Base-by-base conservation (phyloP, 306 rosid genomes). In the Cyclanthera cordifolia region DNA sequence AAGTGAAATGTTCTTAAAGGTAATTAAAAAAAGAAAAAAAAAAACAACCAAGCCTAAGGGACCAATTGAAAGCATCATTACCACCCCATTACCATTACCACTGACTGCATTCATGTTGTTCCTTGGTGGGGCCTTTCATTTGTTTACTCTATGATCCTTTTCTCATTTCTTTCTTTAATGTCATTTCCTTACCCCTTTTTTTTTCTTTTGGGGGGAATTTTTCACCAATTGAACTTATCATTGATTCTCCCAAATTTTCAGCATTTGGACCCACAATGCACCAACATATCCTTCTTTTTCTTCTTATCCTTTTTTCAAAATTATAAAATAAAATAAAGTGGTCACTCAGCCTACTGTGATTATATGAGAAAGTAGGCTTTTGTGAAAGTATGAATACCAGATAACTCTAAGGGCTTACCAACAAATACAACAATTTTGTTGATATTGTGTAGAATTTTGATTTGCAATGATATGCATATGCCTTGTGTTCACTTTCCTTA, bases 21-120 rank as follows among this genome's bases (percentile, higher is more conserved):
- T 25, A 58, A 79, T n/a, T n/a, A n/a, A 67, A 50, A 74, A 81
- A 80, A 50, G 78, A n/a, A 72, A 43, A 27, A n/a, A 5, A 73
- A 80, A 51, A 41, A 63, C 45, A 54, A 69, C 59, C 41, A 80
- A 78, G 63, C 20, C 55, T 16, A 50, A 52, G 14, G 53, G 74
- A 53, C 70, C 74, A 67, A 79, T 75, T 74, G 74, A 66, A 70
- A 64, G 58, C 76, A 89, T 86, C 87, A 89, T 86, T 80, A 83
- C 82, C 74, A 23, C 76, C 85, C 84, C 88, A 83, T 81, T 37
- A 86, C 83, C 88, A 76, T 69, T 85, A 69, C 82, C 86, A 81
- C 77, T 37, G 8, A 61, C 69, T 74, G 81, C 80, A 79, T 83
- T 89, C 86, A 89, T 86, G 88, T 66, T 79, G 76, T 64, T 83